These are phyloP conservation scores for Gnaphalium uliginosum DNA, from an alignment of 129 eudicot genomes.

Conservation along the genomic window DNA sequence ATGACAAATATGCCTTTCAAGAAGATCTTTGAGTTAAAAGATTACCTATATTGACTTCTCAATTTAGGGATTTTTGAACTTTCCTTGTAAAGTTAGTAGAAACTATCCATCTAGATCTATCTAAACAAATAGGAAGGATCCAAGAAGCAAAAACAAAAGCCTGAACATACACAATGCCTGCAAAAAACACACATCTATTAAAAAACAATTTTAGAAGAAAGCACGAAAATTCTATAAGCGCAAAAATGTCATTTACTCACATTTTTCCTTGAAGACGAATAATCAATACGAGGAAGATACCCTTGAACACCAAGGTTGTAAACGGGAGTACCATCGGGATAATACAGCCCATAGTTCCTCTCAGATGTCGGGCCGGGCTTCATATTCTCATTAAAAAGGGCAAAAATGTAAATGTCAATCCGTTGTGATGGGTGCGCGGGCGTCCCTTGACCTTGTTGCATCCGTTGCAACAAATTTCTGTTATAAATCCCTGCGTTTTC, in stretches of 20 bases:
- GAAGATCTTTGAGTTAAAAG: not conserved
- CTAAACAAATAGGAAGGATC: conserved; percentile 35
- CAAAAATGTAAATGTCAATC: conserved; percentile 77
- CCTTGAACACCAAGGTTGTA: conserved; percentile 87
- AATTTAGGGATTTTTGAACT: conserved; percentile 19
- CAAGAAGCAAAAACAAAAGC: conserved; percentile 31
- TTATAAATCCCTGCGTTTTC: conserved; percentile 80
- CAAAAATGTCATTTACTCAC: conserved; percentile 44
- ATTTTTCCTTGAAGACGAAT: conserved; percentile 59
- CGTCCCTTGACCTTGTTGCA: conserved; percentile 65
- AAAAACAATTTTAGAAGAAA: not conserved
- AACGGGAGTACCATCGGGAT: conserved; percentile 84
- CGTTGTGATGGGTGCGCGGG: conserved; percentile 76
- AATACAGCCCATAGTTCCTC: conserved; percentile 88
- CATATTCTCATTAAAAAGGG: conserved; percentile 86
- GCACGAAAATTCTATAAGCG: conserved; percentile 13
- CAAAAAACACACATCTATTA: conserved; percentile 5
- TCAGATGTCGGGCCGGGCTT: conserved; percentile 92
- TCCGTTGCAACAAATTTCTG: conserved; percentile 70
- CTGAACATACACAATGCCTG: conserved; percentile 42
- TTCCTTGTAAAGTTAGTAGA: conserved; percentile 28
- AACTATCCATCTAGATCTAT: conserved; percentile 30
- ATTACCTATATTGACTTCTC: conserved; percentile 45
- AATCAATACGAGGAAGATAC: conserved; percentile 58
- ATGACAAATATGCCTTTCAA: not conserved